Evolutionary conservation across 331 rosid genomes (phyloP), one percentile per base, ranked within the genome.

Genomic region (Acacia concinna): DNA sequence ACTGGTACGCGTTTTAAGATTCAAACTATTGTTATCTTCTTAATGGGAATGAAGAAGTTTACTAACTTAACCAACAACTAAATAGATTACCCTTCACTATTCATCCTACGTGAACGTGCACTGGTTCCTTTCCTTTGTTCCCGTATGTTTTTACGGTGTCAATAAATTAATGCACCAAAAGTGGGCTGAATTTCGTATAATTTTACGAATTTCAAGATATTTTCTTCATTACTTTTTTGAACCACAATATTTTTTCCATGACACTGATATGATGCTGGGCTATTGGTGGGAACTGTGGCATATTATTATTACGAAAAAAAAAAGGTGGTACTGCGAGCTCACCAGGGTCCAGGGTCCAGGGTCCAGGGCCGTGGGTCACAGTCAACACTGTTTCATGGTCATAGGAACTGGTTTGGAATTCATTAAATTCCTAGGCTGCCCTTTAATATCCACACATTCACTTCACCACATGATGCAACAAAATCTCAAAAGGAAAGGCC

Each of bases 351-450:
- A 8, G 15, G 37, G 81, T 78, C 78, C n/a, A n/a, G n/a, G n/a
- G 10, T 25, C 25, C 4, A 17, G 43, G 35, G 14, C 8, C 1
- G n/a, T 18, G 15, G 37, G 81, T 78, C 78, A 37, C 46, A 79
- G 87, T 88, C 88, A 86, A 86, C 79, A 74, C 43, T 23, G 74
- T 77, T 69, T 73, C 81, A 40, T 23, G 13, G 73, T 51, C 73
- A 51, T 68, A 80, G 46, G 67, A 66, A 69, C 34, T 51, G 37
- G 59, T 57, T 72, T 86, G 37, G 77, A 76, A 57, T 31, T 81
- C 74, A 78, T 68, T 73, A 59, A 83, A 81, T 84, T 84, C 88
- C 87, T 84, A 84, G 88, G 86, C 86, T 88, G 81, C 38, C 74
- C 74, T 68, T 25, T 43, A 25, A 6, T 41, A 54, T 15, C 15